Conservation (phyloP, 129 eudicot species). For the Silybum marianum region DNA sequence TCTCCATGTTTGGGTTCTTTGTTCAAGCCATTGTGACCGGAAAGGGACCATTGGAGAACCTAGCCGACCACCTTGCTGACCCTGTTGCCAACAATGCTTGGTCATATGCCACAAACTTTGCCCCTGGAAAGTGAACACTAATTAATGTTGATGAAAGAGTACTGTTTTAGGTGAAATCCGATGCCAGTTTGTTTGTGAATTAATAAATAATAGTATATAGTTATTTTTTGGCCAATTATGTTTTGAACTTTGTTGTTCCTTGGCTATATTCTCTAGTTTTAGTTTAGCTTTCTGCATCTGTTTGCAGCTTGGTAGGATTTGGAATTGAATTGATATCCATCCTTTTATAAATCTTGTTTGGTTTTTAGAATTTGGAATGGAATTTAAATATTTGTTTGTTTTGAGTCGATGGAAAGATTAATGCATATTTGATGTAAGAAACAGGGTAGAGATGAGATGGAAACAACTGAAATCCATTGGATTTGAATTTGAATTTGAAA, state of each 20-base stretch:
- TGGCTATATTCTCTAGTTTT: not conserved
- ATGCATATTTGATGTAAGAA: too few species aligned
- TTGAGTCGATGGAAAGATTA: too few species aligned
- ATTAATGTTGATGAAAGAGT: not conserved
- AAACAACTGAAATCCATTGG: too few species aligned
- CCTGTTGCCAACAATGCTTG: constrained; percentile 37
- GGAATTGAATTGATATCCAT: not conserved
- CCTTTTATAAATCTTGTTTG: too few species aligned
- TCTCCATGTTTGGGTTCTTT: constrained; percentile 36
- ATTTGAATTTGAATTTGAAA: too few species aligned
- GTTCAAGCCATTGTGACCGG: constrained; percentile 39
- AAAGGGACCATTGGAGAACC: constrained; percentile 36
- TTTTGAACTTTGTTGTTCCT: not conserved
- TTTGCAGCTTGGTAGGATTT: not conserved
- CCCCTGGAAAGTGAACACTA: constrained; percentile 27
- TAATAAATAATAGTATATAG: not conserved
- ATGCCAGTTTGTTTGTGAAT: not conserved
- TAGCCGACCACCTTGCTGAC: constrained; percentile 30
- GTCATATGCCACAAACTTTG: constrained; percentile 35
- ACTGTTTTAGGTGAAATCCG: not conserved
- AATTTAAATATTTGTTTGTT: too few species aligned
- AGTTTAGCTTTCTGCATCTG: not conserved
- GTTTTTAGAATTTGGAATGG: too few species aligned
- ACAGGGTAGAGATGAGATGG: too few species aligned
- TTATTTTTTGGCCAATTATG: not conserved